Evolutionary conservation across 2,329 filamentous ascomycete genomes (phyloP), one percentile per base, ranked within the genome.

Genomic region (Pyrenophora seminiperda): DNA sequence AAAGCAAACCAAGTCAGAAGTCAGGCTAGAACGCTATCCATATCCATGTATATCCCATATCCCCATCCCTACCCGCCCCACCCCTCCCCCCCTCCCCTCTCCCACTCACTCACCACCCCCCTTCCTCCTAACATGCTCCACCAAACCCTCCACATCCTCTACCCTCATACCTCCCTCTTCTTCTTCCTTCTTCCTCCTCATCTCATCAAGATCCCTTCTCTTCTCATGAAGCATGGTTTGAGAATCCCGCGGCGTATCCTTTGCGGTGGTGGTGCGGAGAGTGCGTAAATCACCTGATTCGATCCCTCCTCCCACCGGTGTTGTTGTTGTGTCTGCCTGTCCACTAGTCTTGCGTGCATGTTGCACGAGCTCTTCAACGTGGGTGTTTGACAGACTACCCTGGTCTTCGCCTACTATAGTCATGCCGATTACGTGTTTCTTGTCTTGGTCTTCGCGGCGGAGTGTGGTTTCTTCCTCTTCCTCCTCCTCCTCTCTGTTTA

Each of bases 381-480:
- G 54, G 11, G 29, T 33, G 27, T 58, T 43, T 3, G 57, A 59
- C 3, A 61, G 39, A 29, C 57, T 63, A n/a, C 51, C 57, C 14
- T 60, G 39, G 22, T 58, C 57, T n/a, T n/a, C n/a, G n/a, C n/a
- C n/a, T n/a, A n/a, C n/a, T 2, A 55, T 30, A 4, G 40, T 47
- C 60, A 62, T 65, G 19, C 63, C 63, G 2, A 63, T n/a, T 17
- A 54, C 47, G 5, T 54, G 39, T 38, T 58, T 56, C 45, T 54
- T 59, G n/a, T 48, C 47, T 2, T 53, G 36, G 37, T 63, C 53
- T 14, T 56, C 41, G 2, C 19, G 42, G 19, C 56, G 31, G 0
- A 54, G 18, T 15, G 30, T 13, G n/a, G n/a, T n/a, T n/a, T n/a
- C n/a, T n/a, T n/a, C n/a, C n/a, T n/a, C n/a, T n/a, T n/a, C n/a